Evolutionary conservation across 2,329 filamentous ascomycete genomes (phyloP), one percentile per base, ranked within the genome.

Genomic region (Stachybotrys elegans): DNA sequence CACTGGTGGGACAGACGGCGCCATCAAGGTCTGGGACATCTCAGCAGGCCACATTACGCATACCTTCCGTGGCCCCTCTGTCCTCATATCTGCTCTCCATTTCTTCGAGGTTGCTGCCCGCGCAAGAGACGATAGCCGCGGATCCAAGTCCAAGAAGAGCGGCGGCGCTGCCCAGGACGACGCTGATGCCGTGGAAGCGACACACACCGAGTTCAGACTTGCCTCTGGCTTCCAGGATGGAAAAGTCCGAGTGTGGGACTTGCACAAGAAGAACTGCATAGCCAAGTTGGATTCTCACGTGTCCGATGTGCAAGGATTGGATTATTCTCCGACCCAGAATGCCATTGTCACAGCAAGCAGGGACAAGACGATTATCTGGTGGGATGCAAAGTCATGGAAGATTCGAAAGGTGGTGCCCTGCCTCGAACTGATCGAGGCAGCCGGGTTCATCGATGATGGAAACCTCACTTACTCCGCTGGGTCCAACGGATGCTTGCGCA

Each of bases 21-120:
- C 86, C 1, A 88, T 97, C 56, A 98, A 98, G 65, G 84, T 98
- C 42, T 98, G 92, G 92, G 93, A 98, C 66, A 89, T 98, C 47
- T 75, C 77, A 40, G 88, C 84, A 36, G 93, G 93, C 19, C 97
- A 87, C 64, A 83, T 90, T 23, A 98, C 94, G 22, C 93, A 98
- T 66, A 95, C 89, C 1, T 95, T 98, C 65, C 86, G 92, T 54
- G 91, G 91, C 2, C 92, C 95, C 45, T 90, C 90, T 47, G 91
- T 93, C 9, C 78, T 98, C 19, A 81, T 98, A 5, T 95, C 93
- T 12, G 89, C 93, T 0, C 73, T 98, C 16, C 84, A 85, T 55
- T 97, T 98, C 66, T 98, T 97, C 62, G 85, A 95, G 58, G 73
- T 88, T 14, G 74, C 83, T 20, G 66, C 68, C 49, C 55, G 69